phyloP scores from a whole-genome alignment of 345 rosid genomes.

The Populus pruinosa region DNA sequence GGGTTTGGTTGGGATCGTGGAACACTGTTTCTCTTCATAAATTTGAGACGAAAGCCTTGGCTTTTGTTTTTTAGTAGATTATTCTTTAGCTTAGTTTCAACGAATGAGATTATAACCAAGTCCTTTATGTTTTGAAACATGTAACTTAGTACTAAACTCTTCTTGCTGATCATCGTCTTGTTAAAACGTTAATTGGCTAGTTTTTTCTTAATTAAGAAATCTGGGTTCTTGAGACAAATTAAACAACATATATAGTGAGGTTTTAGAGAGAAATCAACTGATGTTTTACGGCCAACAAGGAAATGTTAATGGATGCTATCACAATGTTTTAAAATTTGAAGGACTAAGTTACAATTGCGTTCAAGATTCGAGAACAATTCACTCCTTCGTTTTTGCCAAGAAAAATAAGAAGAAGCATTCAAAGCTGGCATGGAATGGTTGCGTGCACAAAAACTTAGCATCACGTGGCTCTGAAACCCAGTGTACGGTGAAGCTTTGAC shows the following conservation, averaged over 20 bases:
- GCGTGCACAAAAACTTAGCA: background rate
- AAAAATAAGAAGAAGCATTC: background rate
- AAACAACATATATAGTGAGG: no score
- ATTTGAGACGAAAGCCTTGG: background rate
- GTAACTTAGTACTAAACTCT: no score
- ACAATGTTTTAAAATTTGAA: no score
- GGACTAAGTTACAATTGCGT: background rate
- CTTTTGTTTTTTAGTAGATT: background rate
- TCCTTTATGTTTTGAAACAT: no score
- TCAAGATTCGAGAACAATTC: background rate
- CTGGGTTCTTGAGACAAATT: no score
- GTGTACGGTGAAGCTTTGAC: background rate
- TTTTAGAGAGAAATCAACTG: no score
- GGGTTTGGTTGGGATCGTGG: background rate
- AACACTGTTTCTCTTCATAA: background rate
- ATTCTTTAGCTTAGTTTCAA: no score
- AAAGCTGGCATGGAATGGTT: background rate
- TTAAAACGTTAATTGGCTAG: no score
- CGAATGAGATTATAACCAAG: background rate
- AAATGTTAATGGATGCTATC: no score
- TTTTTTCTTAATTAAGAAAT: no score
- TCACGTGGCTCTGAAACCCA: background rate
- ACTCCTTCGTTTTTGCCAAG: background rate
- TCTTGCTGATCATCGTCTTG: no score
- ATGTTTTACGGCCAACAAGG: no score